Base-by-base conservation (phyloP, 306 rosid species). In the Alnus rubra region DNA sequence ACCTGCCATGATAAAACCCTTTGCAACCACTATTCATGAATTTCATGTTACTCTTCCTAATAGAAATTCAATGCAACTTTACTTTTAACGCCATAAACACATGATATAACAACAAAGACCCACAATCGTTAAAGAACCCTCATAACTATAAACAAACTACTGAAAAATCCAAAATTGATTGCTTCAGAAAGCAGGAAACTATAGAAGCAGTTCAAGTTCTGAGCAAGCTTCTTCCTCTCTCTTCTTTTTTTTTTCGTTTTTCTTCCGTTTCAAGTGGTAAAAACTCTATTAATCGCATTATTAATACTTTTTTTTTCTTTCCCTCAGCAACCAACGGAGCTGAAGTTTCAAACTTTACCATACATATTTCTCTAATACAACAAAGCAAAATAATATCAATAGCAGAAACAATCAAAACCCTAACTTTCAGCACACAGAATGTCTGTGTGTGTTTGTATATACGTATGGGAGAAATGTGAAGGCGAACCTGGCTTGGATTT, bases 401-500 rank as follows among this genome's bases (percentile, higher is more conserved):
- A 64, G n/a, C 16, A n/a, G 55, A 70, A 77, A 39, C 7, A 19
- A 5, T 6, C 3, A 30, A 45, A 44, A 69, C 28, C 53, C 11
- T 12, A 7, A 49, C 47, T 64, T 39, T 33, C 7, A 59, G 13
- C 30, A 11, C 7, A 19, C 0, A 59, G 0, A 59, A 31, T 4
- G 28, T 15, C n/a, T 39, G 3, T 39, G 18, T 5, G 48, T 13
- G 53, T 19, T 2, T 4, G 28, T 0, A 13, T 50, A 23, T 28
- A 33, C 23, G 48, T 13, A 18, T 14, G 16, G 56, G 60, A 67
- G 52, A 0, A 42, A 19, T 55, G 28, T 9, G 44, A 76, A 54
- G 49, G 71, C 83, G 35, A 83, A 93, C 98, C 98, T 82, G 87
- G 84, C 74, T 82, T 83, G 76, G 78, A 86, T 86, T 85, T 90